These are phyloP conservation scores for Nicotiana paniculata DNA, from an alignment of 257 asterid genomes.

Conservation along the genomic window DNA sequence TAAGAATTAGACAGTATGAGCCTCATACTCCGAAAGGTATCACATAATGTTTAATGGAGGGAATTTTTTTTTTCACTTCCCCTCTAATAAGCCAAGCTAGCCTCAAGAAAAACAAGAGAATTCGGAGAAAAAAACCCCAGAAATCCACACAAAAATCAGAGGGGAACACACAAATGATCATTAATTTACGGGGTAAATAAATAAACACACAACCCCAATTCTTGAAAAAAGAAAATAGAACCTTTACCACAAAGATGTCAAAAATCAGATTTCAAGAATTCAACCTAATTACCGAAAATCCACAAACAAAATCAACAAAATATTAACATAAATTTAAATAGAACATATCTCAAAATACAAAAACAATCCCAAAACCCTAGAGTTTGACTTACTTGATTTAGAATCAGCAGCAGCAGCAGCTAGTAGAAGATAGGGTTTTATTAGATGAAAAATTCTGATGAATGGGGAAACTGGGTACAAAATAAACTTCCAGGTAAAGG, in stretches of 20 bases:
- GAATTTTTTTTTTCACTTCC: too few relatives aligned
- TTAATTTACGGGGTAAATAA: background rate
- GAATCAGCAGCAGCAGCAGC: slow-evolving; percentile 7
- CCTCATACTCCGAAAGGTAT: too few relatives aligned
- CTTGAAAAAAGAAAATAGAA: background rate
- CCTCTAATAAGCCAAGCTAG: background rate
- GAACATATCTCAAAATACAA: background rate
- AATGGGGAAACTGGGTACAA: background rate
- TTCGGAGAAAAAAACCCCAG: background rate
- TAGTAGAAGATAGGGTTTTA: slow-evolving; percentile 11
- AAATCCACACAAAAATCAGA: background rate
- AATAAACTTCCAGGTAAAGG: slow-evolving; percentile 17
- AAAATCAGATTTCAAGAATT: background rate
- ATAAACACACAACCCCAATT: background rate
- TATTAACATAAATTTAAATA: background rate
- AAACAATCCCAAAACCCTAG: slow-evolving; percentile 6
- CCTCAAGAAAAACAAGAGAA: background rate
- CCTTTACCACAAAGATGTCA: background rate
- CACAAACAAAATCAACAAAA: background rate
- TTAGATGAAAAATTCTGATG: background rate
- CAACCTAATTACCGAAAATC: background rate
- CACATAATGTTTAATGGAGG: too few relatives aligned
- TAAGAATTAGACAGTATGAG: too few relatives aligned
- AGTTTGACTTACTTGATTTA: slow-evolving; percentile 9
- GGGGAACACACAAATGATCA: background rate